These are phyloP conservation scores for Clavariopsis aquatica DNA, from an alignment of 495 filamentous ascomycete species.

Conservation along the genomic window DNA sequence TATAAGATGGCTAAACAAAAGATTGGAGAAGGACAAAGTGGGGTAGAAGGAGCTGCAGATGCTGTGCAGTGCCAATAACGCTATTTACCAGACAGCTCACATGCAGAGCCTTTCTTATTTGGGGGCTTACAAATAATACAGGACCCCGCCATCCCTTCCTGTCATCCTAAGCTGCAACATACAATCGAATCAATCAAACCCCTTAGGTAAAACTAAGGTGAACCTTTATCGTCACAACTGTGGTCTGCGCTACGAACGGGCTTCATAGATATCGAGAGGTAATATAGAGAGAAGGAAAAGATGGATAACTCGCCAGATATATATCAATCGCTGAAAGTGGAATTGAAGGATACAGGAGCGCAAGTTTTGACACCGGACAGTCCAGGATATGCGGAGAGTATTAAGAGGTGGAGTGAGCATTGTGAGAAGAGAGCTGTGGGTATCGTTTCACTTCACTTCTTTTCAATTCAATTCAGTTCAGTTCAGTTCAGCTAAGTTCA, in stretches of 20 bases:
- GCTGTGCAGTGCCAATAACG: not conserved
- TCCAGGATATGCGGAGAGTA: slow-evolving; percentile 37
- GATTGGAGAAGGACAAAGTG: not conserved
- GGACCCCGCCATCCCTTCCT: no score
- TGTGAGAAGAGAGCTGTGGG: slow-evolving; percentile 39
- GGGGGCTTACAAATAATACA: no score
- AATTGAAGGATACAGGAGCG: slow-evolving; percentile 9
- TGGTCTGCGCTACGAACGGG: no score
- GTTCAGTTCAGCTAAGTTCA: not conserved
- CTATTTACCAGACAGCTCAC: no score
- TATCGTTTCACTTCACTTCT: not conserved
- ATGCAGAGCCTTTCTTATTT: no score
- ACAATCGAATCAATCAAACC: no score
- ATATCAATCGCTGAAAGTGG: slow-evolving; percentile 7
- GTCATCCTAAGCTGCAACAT: no score
- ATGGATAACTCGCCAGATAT: slow-evolving; percentile 20
- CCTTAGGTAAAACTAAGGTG: no score
- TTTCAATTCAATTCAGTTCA: not conserved
- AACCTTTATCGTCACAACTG: no score
- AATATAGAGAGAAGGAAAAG: no score
- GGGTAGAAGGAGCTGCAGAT: not conserved
- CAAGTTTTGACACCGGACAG: slow-evolving; percentile 21
- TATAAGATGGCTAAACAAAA: not conserved
- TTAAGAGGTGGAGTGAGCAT: slow-evolving; percentile 40
- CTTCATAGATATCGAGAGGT: no score